Evolutionary conservation across 805 yeast species (phyloP).

Genomic region (Saccharomycopsis sp.): DNA sequence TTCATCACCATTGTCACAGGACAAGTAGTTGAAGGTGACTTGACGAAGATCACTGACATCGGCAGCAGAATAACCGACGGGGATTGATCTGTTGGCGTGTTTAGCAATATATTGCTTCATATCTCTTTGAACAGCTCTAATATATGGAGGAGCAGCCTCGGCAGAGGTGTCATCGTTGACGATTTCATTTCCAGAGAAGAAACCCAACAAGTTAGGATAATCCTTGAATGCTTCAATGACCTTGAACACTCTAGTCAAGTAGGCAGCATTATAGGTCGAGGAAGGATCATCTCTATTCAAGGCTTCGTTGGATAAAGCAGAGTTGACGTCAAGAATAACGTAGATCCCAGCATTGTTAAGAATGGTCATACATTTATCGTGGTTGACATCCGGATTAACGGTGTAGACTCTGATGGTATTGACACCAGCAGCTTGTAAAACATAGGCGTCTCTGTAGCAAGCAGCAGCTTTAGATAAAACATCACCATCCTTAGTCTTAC

Average conservation of each 20-base stretch:
- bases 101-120: slow-evolving; percentile 72
- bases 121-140: slow-evolving; percentile 90
- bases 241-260: slow-evolving; percentile 74
- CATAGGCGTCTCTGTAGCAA: slow-evolving; percentile 76
- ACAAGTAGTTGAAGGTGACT: slow-evolving; percentile 72
- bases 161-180: slow-evolving; percentile 68
- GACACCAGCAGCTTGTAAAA: slow-evolving; percentile 72
- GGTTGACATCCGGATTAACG: slow-evolving; percentile 75
- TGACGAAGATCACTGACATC: slow-evolving; percentile 65
- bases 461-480: slow-evolving; percentile 62
- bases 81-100: slow-evolving; percentile 68
- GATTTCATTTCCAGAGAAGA: slow-evolving; percentile 88
- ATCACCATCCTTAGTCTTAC: slow-evolving; percentile 38
- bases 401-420: slow-evolving; percentile 84
- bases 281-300: slow-evolving; percentile 66
- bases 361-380: slow-evolving; percentile 87
- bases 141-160: slow-evolving; percentile 65
- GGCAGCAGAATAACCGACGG: slow-evolving; percentile 96
- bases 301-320: slow-evolving; percentile 60
- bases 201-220: slow-evolving; percentile 81
- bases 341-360: slow-evolving; percentile 89
- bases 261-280: slow-evolving; percentile 62
- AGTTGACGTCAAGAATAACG: slow-evolving; percentile 77
- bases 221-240: slow-evolving; percentile 78
- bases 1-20: slow-evolving; percentile 54